These are phyloP conservation scores for Trametes cinnabarina DNA, from an alignment of 768 basidiomycete genomes.

Conservation along the genomic window DNA sequence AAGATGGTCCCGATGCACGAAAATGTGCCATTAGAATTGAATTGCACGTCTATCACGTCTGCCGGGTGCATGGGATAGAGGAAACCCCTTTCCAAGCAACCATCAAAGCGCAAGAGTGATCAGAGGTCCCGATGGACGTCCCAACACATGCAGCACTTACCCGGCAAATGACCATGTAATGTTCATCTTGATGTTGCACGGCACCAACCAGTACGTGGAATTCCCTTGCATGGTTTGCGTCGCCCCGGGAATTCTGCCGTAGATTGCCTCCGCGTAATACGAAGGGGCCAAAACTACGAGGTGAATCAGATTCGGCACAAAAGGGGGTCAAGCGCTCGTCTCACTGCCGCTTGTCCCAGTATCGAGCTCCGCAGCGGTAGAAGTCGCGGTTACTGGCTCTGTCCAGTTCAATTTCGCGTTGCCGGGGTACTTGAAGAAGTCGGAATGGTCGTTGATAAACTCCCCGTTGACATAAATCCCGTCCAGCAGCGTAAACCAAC, in stretches of 20 bases:
- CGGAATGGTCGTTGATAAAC: neutral
- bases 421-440: neutral
- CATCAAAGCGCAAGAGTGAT: neutral
- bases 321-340: neutral
- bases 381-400: neutral
- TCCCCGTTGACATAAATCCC: neutral
- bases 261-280: neutral
- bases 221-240: neutral
- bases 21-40: neutral
- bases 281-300: neutral
- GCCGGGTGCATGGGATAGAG: conserved; percentile 18
- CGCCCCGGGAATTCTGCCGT: neutral
- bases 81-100: neutral
- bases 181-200: neutral
- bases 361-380: neutral
- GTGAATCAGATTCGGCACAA: too few relatives aligned
- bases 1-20: neutral
- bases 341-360: neutral
- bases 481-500: neutral
- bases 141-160: neutral
- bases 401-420: neutral
- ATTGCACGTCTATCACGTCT: neutral
- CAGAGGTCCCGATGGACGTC: too few relatives aligned
- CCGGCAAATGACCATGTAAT: neutral
- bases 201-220: neutral